Conservation (phyloP, 2,329 filamentous ascomycete genomes). For the Incumbomyces delicatus region DNA sequence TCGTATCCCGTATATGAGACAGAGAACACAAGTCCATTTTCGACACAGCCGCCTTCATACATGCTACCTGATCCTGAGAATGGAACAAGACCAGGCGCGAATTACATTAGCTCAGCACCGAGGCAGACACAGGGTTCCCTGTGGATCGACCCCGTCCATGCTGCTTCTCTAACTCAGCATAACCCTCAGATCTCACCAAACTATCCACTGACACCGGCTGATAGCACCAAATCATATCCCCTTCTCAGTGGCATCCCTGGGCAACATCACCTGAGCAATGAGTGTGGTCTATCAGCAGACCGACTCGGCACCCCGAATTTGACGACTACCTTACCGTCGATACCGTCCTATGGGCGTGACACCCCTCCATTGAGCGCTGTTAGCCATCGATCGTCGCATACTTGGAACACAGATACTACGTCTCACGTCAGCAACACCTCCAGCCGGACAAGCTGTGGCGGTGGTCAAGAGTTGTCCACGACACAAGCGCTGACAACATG, state of each 20-base stretch:
- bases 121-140: constrained; percentile 1
- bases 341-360: background rate
- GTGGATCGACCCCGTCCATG: constrained; percentile 4
- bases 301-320: background rate
- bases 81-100: background rate
- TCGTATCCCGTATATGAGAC: constrained; percentile 27
- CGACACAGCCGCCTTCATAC: constrained; percentile 26
- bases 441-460: constrained; percentile 6
- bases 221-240: constrained; percentile 2
- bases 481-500: constrained; percentile 1
- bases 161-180: constrained; percentile 2
- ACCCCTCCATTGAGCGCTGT: constrained; percentile 7
- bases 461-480: constrained; percentile 3
- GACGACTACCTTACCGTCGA: background rate
- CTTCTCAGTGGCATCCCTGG: background rate
- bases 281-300: constrained; percentile 1
- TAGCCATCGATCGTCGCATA: constrained; percentile 7
- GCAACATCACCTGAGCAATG: constrained; percentile 4
- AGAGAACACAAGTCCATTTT: constrained; percentile 26
- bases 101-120: background rate
- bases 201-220: constrained; percentile 5
- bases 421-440: constrained; percentile 7
- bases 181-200: background rate
- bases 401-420: constrained; percentile 8
- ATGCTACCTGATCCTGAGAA: constrained; percentile 26